phyloP scores from a whole-genome alignment of 768 basidiomycete genomes.

The Amanita pallidorosea region DNA sequence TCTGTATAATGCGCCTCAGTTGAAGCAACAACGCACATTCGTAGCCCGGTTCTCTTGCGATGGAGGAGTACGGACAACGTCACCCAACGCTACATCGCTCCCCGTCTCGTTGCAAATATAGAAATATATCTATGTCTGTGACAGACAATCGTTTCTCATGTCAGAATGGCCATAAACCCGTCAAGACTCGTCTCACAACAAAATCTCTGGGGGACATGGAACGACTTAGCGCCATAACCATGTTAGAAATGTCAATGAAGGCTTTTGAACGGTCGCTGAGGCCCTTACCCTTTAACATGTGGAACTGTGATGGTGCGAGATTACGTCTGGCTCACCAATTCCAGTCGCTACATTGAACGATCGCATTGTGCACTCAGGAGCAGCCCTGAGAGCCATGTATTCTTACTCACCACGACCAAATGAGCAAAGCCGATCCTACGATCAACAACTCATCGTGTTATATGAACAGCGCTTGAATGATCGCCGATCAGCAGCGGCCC shows the following conservation, averaged over 20 bases:
- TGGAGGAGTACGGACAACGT: conserved; percentile 38
- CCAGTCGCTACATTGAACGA: conserved; percentile 25
- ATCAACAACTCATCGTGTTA: conserved; percentile 25
- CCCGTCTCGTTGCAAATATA: conserved; percentile 34
- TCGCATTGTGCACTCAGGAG: too few relatives aligned
- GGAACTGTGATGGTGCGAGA: too few relatives aligned
- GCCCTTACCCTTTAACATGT: too few relatives aligned
- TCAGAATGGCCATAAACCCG: neutral
- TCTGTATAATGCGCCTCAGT: conserved; percentile 15
- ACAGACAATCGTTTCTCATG: too few relatives aligned
- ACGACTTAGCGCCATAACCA: too few relatives aligned
- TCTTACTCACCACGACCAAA: conserved; percentile 29
- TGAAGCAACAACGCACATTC: conserved; percentile 19
- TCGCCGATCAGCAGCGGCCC: too few relatives aligned
- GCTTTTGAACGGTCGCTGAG: too few relatives aligned
- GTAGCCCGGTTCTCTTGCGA: conserved; percentile 39
- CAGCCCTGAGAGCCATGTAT: too few relatives aligned
- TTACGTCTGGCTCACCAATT: conserved; percentile 9
- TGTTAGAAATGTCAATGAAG: too few relatives aligned
- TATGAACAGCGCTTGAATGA: conserved; percentile 42
- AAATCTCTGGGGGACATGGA: too few relatives aligned
- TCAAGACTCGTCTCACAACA: too few relatives aligned
- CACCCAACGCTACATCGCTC: conserved; percentile 34
- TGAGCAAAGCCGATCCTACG: neutral
- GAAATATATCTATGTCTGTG: conserved; percentile 39